A percentile compares a stretch with the other conserved stretches of the same genome.
Evolutionary conservation across 257 asterid genomes (phyloP).

Genomic region (Vinca minor): DNA sequence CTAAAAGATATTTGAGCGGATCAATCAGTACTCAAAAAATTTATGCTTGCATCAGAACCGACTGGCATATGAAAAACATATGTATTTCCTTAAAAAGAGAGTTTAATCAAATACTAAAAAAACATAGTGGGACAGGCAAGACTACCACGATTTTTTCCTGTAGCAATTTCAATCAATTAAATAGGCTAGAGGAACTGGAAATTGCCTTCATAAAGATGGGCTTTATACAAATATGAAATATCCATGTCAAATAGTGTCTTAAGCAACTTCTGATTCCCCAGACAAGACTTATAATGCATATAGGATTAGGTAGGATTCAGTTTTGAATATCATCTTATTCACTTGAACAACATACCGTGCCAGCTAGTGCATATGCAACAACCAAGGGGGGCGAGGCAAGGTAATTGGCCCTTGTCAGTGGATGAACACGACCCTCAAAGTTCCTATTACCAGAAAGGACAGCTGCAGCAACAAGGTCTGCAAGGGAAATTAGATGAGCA

Average conservation of each 20-base stretch:
- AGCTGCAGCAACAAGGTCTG: constrained; percentile 94
- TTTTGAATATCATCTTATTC: too few species aligned
- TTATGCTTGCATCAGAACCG: background rate
- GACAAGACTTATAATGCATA: too few species aligned
- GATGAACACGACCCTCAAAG: constrained; percentile 96
- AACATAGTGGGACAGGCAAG: too few species aligned
- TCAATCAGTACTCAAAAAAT: background rate
- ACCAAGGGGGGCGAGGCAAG: constrained; percentile 98
- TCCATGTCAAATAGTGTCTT: too few species aligned
- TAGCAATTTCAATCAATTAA: background rate
- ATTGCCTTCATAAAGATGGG: too few species aligned
- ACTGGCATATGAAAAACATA: too few species aligned
- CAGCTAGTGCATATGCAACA: constrained; percentile 98
- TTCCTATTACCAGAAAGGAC: constrained; percentile 95
- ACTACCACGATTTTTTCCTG: too few species aligned
- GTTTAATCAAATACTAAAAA: background rate
- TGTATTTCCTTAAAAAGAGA: too few species aligned
- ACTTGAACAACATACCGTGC: constrained; percentile 50
- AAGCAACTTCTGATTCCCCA: too few species aligned
- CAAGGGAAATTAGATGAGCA: constrained; percentile 14
- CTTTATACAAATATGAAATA: too few species aligned
- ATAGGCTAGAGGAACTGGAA: background rate
- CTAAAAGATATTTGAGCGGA: constrained; percentile 27
- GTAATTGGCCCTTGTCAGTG: constrained; percentile 90
- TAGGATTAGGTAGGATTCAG: too few species aligned